Base-by-base conservation (phyloP, 2,329 filamentous ascomycete species). In the Trichoderma sp. region DNA sequence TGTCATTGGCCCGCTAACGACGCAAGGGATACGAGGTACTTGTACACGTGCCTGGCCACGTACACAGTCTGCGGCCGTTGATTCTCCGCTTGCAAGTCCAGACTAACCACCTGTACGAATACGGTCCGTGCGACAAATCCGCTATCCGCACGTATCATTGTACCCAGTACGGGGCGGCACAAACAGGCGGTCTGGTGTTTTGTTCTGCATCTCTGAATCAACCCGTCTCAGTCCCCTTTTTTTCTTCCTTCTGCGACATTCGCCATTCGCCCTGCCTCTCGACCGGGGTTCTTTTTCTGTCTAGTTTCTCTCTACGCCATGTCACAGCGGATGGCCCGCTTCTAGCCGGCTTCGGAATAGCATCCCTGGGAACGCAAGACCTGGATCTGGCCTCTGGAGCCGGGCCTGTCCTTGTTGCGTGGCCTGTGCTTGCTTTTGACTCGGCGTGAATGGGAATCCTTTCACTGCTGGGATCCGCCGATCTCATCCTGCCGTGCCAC, bases 391-490 rank as follows among this genome's bases (percentile, higher is more conserved):
- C 26, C 58, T 57, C 32, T 55, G 59, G 34, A 26, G 68, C 59
- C 53, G 58, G 47, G 68, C 34, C 43, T 58, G 50, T 39, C 36
- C 36, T 57, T 58, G 50, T 23, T 47, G 57, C 28, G 50, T 65
- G 59, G 53, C 61, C 61, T 65, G 61, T 65, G 50, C 59, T 59
- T 50, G 26, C 59, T 53, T 43, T 65, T 66, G 61, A 50, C 61
- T 65, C 68, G 50, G 63, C 64, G 47, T 63, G 70, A 68, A 71
- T 68, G 47, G 28, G 70, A 68, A 71, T 68, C 64, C 70, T 68
- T 63, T 71, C 47, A 59, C 70, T 62, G 47, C 39, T 61, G 11
- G 63, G 70, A 61, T 68, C 64, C 50, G 70, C 32, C 70, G 70
- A 71, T 71, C 70, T 43, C 43, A 55, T 47, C 47, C 62, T 50